Percentiles rank a stretch among this genome's conserved stretches.
Evolutionary conservation across 2,329 filamentous ascomycete genomes (phyloP).

Genomic region (Pseudogymnoascus sp.): DNA sequence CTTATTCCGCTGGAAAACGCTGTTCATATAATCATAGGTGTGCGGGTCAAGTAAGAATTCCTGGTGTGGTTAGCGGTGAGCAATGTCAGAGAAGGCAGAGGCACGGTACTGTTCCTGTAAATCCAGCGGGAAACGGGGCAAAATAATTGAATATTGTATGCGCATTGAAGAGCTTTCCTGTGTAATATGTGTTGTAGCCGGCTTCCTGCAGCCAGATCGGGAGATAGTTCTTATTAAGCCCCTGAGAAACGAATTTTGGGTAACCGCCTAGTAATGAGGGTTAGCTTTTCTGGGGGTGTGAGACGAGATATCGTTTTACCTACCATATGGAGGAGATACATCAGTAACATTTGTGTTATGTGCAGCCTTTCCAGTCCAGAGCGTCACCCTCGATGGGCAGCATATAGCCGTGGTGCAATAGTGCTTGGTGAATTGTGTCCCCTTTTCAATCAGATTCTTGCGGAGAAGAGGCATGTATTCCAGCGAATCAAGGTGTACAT

Average conservation of each 20-base stretch:
- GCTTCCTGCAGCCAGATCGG: conserved; percentile 63
- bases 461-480: conserved; percentile 50
- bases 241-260: conserved; percentile 58
- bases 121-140: conserved; percentile 50
- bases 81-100: conserved; percentile 45
- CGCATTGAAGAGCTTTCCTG: conserved; percentile 63
- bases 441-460: conserved; percentile 48
- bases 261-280: conserved; percentile 41
- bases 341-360: conserved; percentile 58
- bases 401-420: conserved; percentile 56
- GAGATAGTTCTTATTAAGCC: conserved; percentile 60
- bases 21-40: conserved; percentile 62
- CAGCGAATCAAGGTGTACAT: conserved; percentile 52
- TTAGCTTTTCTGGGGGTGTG: conserved; percentile 26
- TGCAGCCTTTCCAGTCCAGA: conserved; percentile 55
- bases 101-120: conserved; percentile 35
- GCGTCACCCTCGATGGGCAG: conserved; percentile 53
- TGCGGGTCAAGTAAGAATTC: conserved; percentile 57
- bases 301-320: conserved; percentile 6
- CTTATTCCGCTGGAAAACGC: conserved; percentile 54
- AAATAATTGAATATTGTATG: conserved; percentile 57
- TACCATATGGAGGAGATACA: conserved; percentile 42
- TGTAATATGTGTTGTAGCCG: conserved; percentile 66
- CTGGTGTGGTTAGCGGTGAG: conserved; percentile 30
- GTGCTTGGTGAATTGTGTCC: conserved; percentile 49